These are phyloP conservation scores for Haplosporangium sp. DNA, from an alignment of 371 early-diverging fungal species.

Conservation along the genomic window DNA sequence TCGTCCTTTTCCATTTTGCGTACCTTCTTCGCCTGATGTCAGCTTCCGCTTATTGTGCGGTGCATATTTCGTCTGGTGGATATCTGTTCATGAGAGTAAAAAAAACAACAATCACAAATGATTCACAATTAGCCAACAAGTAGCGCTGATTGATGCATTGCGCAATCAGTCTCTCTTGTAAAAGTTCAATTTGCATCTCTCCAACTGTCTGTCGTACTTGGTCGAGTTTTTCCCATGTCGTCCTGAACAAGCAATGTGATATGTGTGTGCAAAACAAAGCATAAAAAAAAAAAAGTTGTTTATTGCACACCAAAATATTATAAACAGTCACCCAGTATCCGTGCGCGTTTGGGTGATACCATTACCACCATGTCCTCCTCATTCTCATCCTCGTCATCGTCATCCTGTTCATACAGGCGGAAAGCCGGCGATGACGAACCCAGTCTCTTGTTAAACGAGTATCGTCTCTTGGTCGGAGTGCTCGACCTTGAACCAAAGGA, in stretches of 20 bases:
- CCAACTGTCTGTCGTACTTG: slow-evolving; percentile 25
- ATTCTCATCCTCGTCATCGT: slow-evolving; percentile 25
- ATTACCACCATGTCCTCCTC: slow-evolving; percentile 33
- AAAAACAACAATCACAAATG: neutral
- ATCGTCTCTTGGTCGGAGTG: slow-evolving; percentile 26
- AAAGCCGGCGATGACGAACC: slow-evolving; percentile 33
- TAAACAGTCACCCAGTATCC: slow-evolving; percentile 23
- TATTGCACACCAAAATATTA: slow-evolving; percentile 3
- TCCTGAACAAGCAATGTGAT: slow-evolving; percentile 6
- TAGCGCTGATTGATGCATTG: too few relatives aligned
- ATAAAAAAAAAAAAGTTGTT: slow-evolving; percentile 8
- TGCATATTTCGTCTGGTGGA: slow-evolving; percentile 46
- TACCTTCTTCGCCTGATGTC: slow-evolving; percentile 37
- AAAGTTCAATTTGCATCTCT: neutral
- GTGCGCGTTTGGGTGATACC: slow-evolving; percentile 35
- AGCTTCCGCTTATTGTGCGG: slow-evolving; percentile 49
- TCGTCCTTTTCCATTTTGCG: neutral
- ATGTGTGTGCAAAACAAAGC: slow-evolving; percentile 6
- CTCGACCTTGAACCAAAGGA: neutral
- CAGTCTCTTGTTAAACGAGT: slow-evolving; percentile 17
- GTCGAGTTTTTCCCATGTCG: slow-evolving; percentile 48
- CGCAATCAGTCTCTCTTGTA: too few relatives aligned
- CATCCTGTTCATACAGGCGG: slow-evolving; percentile 27
- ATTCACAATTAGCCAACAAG: too few relatives aligned
- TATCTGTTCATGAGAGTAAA: slow-evolving; percentile 14